phyloP scores from a whole-genome alignment of 768 basidiomycete species.

The Lactarius akahatsu region DNA sequence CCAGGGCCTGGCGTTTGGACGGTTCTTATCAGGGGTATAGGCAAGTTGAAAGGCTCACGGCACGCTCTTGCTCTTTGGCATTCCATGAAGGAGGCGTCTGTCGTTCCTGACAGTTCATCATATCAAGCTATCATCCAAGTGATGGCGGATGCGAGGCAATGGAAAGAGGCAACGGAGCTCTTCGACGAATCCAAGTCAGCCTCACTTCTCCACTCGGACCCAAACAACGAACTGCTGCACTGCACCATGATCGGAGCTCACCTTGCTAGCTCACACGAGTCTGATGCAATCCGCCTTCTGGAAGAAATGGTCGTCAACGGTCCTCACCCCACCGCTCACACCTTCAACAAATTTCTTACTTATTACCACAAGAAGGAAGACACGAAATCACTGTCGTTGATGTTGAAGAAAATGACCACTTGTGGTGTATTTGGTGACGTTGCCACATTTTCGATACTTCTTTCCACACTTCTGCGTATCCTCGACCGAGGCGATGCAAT shows the following conservation, averaged over 20 bases:
- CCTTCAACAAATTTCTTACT: conserved; percentile 79
- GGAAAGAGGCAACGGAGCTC: conserved; percentile 50
- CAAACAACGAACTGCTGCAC: conserved; percentile 46
- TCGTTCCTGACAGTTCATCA: conserved; percentile 58
- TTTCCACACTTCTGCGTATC: conserved; percentile 71
- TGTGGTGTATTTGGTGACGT: conserved; percentile 67
- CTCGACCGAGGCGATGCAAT: conserved; percentile 62
- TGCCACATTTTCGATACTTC: conserved; percentile 83
- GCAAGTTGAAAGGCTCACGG: conserved; percentile 47
- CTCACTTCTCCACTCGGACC: conserved; percentile 32
- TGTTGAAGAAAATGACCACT: conserved; percentile 57
- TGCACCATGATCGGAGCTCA: conserved; percentile 77
- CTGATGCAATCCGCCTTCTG: conserved; percentile 42
- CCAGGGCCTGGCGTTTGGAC: conserved; percentile 69
- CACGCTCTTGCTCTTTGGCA: conserved; percentile 63
- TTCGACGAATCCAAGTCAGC: conserved; percentile 51
- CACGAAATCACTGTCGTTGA: conserved; percentile 55
- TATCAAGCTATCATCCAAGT: conserved; percentile 71
- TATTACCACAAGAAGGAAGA: conserved; percentile 64
- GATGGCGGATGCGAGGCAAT: conserved; percentile 51
- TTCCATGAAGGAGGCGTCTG: conserved; percentile 54
- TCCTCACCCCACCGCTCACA: conserved; percentile 66
- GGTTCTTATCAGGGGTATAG: conserved; percentile 64
- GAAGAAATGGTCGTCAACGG: conserved; percentile 45
- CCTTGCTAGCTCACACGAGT: conserved; percentile 40